Percentiles rank a stretch among this genome's conserved stretches.
Evolutionary conservation across 2,329 filamentous ascomycete genomes (phyloP).

Genomic region (Beauveria rudraprayagi): DNA sequence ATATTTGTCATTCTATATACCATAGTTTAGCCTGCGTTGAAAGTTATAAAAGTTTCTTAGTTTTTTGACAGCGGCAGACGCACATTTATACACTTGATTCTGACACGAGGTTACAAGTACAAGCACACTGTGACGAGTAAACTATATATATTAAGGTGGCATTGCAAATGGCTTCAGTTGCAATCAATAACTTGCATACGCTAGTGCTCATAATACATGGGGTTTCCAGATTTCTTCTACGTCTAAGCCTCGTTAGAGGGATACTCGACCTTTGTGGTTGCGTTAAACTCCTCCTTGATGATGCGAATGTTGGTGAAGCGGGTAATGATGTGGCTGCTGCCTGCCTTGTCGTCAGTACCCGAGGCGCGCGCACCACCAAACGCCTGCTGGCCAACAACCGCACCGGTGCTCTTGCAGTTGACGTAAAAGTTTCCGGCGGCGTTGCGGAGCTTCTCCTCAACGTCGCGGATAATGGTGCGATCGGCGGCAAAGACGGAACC

Average conservation of each 20-base stretch:
- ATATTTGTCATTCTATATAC: slow-evolving; percentile 3
- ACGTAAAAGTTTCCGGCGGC: slow-evolving; percentile 79
- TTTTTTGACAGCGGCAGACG: background rate
- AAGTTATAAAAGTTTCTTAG: background rate
- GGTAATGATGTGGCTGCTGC: slow-evolving; percentile 53
- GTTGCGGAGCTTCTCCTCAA: slow-evolving; percentile 64
- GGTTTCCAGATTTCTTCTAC: background rate
- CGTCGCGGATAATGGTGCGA: slow-evolving; percentile 54
- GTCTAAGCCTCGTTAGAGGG: slow-evolving; percentile 59
- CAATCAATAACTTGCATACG: slow-evolving; percentile 5
- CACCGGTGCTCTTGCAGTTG: slow-evolving; percentile 73
- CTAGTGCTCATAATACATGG: slow-evolving; percentile 10
- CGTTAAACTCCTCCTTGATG: slow-evolving; percentile 68
- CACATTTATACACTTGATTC: background rate
- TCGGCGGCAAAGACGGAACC: slow-evolving; percentile 69
- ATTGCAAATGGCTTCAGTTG: background rate
- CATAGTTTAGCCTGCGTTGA: slow-evolving; percentile 8
- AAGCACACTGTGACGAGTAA: background rate
- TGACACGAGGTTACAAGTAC: background rate
- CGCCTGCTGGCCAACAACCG: slow-evolving; percentile 65
- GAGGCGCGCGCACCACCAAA: slow-evolving; percentile 62
- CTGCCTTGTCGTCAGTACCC: slow-evolving; percentile 68
- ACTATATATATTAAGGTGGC: background rate
- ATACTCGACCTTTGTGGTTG: slow-evolving; percentile 56
- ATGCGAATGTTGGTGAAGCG: slow-evolving; percentile 60